These are phyloP conservation scores for Pyricularia pennisetigena DNA, from an alignment of 2,329 filamentous ascomycete genomes.

Conservation along the genomic window DNA sequence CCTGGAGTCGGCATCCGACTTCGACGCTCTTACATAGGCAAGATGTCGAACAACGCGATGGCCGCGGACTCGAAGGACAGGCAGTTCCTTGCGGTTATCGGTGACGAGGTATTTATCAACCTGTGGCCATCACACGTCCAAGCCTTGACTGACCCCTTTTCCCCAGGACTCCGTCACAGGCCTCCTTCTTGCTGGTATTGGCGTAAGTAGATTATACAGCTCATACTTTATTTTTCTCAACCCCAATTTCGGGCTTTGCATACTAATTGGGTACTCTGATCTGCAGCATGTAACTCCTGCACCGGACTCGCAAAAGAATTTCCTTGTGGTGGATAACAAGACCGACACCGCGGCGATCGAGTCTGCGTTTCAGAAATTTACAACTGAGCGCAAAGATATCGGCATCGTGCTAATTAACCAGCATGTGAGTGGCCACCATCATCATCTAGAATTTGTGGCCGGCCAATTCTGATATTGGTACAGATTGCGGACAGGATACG, in stretches of 20 bases:
- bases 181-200: conserved; percentile 87
- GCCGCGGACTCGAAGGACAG: conserved; percentile 66
- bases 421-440: conserved; percentile 52
- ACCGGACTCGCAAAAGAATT: conserved; percentile 91
- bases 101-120: conserved; percentile 64
- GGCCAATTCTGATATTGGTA: not conserved
- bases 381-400: conserved; percentile 86
- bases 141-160: not conserved
- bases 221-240: not conserved
- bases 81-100: conserved; percentile 95
- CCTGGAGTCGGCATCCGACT: not conserved
- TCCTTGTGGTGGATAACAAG: conserved; percentile 90
- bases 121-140: not conserved
- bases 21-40: not conserved
- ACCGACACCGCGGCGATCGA: conserved; percentile 86
- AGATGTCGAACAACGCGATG: conserved; percentile 10
- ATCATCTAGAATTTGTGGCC: not conserved
- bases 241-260: not conserved
- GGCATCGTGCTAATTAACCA: conserved; percentile 96
- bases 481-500: conserved; percentile 93
- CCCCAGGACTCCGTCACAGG: conserved; percentile 88
- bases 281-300: conserved; percentile 78
- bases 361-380: conserved; percentile 81
- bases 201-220: conserved; percentile 44
- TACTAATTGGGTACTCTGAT: conserved; percentile 1